phyloP scores from a whole-genome alignment of 2,329 filamentous ascomycete genomes.

The Clonostachys byssicola region DNA sequence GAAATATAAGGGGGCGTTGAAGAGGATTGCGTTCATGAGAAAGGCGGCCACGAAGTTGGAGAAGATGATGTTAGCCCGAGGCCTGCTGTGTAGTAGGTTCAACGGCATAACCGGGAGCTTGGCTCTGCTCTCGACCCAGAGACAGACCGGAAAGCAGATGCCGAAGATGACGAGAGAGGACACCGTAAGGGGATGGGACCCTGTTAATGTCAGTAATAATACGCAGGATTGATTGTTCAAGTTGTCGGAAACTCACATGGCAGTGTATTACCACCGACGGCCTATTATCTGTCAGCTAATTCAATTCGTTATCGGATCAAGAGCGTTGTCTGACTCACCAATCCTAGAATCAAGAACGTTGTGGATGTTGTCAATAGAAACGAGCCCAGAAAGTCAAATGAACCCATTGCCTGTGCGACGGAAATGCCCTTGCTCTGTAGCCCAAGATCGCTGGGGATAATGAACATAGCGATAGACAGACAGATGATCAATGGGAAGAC shows the following conservation, averaged over 20 bases:
- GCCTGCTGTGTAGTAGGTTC: slow-evolving; percentile 39
- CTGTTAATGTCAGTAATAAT: slow-evolving; percentile 27
- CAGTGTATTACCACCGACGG: neutral
- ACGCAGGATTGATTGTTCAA: too few relatives aligned
- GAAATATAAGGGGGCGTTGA: slow-evolving; percentile 67
- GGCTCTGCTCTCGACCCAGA: slow-evolving; percentile 46
- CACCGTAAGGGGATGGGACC: slow-evolving; percentile 50
- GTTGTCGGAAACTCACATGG: neutral
- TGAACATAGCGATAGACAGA: slow-evolving; percentile 35
- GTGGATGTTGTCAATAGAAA: neutral
- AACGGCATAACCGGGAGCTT: slow-evolving; percentile 57
- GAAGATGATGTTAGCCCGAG: slow-evolving; percentile 54
- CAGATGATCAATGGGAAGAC: slow-evolving; percentile 45
- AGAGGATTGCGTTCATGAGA: slow-evolving; percentile 50
- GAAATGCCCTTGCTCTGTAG: slow-evolving; percentile 40
- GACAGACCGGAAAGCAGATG: slow-evolving; percentile 42
- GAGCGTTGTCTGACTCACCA: too few relatives aligned
- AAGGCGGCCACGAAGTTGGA: slow-evolving; percentile 47
- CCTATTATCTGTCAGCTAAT: too few relatives aligned
- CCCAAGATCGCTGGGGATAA: slow-evolving; percentile 50
- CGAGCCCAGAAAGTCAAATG: neutral
- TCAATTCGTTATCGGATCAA: too few relatives aligned
- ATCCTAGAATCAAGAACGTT: too few relatives aligned
- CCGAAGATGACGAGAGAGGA: slow-evolving; percentile 41
- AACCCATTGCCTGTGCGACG: slow-evolving; percentile 55